Percentiles rank a stretch among this genome's conserved stretches.
These are phyloP conservation scores for Candida broadrunensis DNA, from an alignment of 805 yeast genomes.

Conservation along the genomic window DNA sequence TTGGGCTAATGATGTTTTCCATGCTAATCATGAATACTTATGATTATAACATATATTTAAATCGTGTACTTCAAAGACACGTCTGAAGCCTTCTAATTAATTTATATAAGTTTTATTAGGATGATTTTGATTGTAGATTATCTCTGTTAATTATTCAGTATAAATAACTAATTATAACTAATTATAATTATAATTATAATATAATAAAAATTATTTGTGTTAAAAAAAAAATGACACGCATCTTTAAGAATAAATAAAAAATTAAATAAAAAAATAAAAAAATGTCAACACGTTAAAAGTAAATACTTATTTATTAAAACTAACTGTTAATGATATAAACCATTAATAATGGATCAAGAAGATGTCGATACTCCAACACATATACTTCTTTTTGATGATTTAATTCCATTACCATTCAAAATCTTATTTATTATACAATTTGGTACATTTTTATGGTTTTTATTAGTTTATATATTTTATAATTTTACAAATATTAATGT, in stretches of 20 bases:
- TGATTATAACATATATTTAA: constrained; percentile 39
- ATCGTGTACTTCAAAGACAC: constrained; percentile 19
- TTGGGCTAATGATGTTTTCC: constrained; percentile 49
- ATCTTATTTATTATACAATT: constrained; percentile 46
- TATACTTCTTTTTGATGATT: constrained; percentile 18
- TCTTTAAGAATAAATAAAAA: too few species aligned
- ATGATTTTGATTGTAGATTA: too few species aligned
- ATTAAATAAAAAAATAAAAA: too few species aligned
- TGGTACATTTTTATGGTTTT: constrained; percentile 55
- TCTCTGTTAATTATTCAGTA: too few species aligned
- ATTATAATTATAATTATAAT: too few species aligned
- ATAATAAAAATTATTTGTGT: too few species aligned
- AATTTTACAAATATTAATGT: constrained; percentile 43
- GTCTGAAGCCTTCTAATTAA: constrained; percentile 11
- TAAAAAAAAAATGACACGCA: too few species aligned
- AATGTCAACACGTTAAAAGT: too few species aligned
- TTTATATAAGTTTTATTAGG: too few species aligned
- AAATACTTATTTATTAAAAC: too few species aligned
- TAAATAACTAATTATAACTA: too few species aligned
- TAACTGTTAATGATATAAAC: too few species aligned
- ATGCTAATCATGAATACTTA: constrained; percentile 61
- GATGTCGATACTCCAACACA: background rate
- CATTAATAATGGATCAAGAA: background rate
- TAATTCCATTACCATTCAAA: constrained; percentile 41
- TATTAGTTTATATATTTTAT: constrained; percentile 39